phyloP scores from a whole-genome alignment of 108 stramenopile species.

The Discostella stelligeroides region DNA sequence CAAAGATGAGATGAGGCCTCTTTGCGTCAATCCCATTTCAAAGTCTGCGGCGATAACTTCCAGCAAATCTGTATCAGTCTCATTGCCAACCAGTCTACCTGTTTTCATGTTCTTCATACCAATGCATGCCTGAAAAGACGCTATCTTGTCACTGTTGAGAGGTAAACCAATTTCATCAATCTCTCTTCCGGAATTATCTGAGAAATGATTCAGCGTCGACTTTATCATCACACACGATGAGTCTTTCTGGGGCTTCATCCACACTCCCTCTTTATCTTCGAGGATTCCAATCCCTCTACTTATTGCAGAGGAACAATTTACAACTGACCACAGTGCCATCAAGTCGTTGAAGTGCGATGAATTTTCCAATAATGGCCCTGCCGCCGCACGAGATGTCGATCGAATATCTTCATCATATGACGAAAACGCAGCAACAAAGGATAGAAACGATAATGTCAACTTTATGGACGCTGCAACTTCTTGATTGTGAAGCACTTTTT shows the following conservation, averaged over 20 bases:
- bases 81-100: constrained; percentile 29
- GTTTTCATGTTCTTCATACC: constrained; percentile 9
- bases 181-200: neutral
- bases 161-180: neutral
- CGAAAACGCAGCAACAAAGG: constrained; percentile 38
- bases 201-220: constrained; percentile 9
- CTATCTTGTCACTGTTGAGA: constrained; percentile 1
- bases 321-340: constrained; percentile 28
- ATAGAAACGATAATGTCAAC: constrained; percentile 48
- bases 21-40: neutral
- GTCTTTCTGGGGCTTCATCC: neutral
- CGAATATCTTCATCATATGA: constrained; percentile 34
- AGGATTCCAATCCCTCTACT: constrained; percentile 10
- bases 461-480: constrained; percentile 20
- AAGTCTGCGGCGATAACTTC: constrained; percentile 8
- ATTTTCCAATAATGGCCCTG: constrained; percentile 56
- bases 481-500: neutral
- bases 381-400: constrained; percentile 53
- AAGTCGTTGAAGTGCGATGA: constrained; percentile 49
- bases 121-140: constrained; percentile 19
- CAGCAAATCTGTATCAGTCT: constrained; percentile 16
- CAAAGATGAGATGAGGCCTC: too few species aligned
- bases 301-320: constrained; percentile 20
- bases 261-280: neutral
- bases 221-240: constrained; percentile 19